These are phyloP conservation scores for Orbilia ellipsospora DNA, from an alignment of 2,329 filamentous ascomycete species.

Conservation along the genomic window DNA sequence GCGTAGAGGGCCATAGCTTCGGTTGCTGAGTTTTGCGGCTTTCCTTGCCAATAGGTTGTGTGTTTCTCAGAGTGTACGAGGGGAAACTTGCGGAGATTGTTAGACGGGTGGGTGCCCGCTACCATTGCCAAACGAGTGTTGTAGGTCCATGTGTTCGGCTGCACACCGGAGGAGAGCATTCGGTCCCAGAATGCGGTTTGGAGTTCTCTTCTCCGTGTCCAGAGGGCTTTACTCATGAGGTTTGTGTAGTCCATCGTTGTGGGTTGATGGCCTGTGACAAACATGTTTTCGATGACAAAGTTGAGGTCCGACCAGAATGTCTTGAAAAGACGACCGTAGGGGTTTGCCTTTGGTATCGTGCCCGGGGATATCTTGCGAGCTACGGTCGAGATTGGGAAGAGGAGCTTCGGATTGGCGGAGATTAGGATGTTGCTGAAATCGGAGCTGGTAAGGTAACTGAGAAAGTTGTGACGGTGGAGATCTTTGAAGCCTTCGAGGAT, in stretches of 20 bases:
- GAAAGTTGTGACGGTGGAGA: conserved; percentile 31
- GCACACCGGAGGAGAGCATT: conserved; percentile 33
- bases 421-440: conserved; percentile 48
- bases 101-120: conserved; percentile 25
- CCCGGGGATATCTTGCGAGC: conserved; percentile 38
- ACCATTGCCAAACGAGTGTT: conserved; percentile 50
- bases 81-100: conserved; percentile 45
- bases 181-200: conserved; percentile 35
- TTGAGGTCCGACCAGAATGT: conserved; percentile 46
- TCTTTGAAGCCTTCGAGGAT: conserved; percentile 41
- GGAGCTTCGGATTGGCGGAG: conserved; percentile 33
- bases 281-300: conserved; percentile 45
- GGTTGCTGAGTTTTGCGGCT: conserved; percentile 15
- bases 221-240: conserved; percentile 52
- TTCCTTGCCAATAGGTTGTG: conserved; percentile 24
- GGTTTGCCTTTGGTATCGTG: conserved; percentile 29
- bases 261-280: conserved; percentile 26
- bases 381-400: conserved; percentile 35
- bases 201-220: conserved; percentile 21
- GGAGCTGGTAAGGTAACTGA: conserved; percentile 30
- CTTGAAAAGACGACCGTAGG: conserved; percentile 13
- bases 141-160: conserved; percentile 54
- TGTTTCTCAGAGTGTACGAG: conserved; percentile 31
- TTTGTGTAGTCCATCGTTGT: conserved; percentile 47
- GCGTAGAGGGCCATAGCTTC: conserved; percentile 48